Evolutionary conservation across 768 basidiomycete species (phyloP).

Genomic region (Steccherinum ochraceum): DNA sequence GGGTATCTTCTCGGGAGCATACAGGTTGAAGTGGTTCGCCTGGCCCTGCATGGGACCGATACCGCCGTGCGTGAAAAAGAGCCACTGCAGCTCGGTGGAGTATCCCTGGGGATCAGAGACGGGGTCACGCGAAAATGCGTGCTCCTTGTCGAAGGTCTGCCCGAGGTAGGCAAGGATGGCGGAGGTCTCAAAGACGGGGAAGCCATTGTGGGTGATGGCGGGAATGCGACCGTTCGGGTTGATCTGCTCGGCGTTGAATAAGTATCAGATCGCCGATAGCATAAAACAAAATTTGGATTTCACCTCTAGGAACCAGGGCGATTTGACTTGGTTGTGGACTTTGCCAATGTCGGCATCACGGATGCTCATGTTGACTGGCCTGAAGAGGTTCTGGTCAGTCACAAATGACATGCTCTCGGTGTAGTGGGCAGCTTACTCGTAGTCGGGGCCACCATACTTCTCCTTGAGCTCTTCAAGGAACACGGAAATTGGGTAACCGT

Average conservation of each 20-base stretch:
- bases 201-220: slow-evolving; percentile 44
- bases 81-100: slow-evolving; percentile 78
- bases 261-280: neutral
- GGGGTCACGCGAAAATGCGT: slow-evolving; percentile 52
- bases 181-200: slow-evolving; percentile 68
- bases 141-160: slow-evolving; percentile 76
- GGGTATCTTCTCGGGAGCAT: slow-evolving; percentile 20
- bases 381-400: slow-evolving; percentile 68
- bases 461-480: slow-evolving; percentile 56
- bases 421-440: slow-evolving; percentile 61
- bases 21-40: slow-evolving; percentile 18
- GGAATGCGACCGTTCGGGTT: slow-evolving; percentile 41
- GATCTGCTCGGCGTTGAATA: too few relatives aligned
- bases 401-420: slow-evolving; percentile 70
- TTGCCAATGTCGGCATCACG: slow-evolving; percentile 11
- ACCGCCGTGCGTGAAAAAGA: slow-evolving; percentile 84
- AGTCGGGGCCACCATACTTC: slow-evolving; percentile 33
- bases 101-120: slow-evolving; percentile 48
- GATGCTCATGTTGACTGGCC: slow-evolving; percentile 38
- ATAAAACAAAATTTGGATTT: neutral
- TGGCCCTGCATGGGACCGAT: slow-evolving; percentile 89
- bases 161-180: slow-evolving; percentile 82
- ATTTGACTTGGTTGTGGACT: slow-evolving; percentile 18
- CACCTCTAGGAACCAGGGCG: slow-evolving; percentile 28
- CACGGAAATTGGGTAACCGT: slow-evolving; percentile 46